Evolutionary conservation across 2,329 filamentous ascomycete genomes (phyloP), one percentile per base, ranked within the genome.

Genomic region (Coniochaeta sp.): DNA sequence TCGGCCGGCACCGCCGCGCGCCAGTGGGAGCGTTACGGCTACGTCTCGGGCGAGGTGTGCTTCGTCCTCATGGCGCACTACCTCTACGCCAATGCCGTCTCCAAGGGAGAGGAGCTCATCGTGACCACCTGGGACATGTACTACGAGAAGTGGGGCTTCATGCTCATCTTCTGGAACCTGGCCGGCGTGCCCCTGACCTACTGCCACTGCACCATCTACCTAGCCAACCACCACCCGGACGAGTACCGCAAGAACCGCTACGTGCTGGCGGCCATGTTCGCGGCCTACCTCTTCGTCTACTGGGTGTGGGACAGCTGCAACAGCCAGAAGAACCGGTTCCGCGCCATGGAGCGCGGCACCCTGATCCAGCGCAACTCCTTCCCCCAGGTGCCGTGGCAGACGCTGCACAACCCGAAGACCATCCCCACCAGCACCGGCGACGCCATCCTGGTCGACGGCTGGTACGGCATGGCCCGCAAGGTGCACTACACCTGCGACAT

Each of bases 101-200:
- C 85, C 65, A 93, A 93, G 77, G 90, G 88, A 47, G 90, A 95
- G 76, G 89, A 93, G 75, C 82, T 89, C 70, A 93, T 93, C 72
- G 81, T 89, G 60, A 88, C 87, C 14, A 91, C 89, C 52, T 93
- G 90, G 87, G 90, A 95, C 71, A 93, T 95, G 86, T 93, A 92
- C 78, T 91, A 89, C 69, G 90, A 93, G 78, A 93, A 93, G 77
- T 90, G 88, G 82, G 90, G 90, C 60, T 93, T 93, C 79, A 92
- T 93, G 89, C 82, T 93, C 63, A 91, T 91, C 72, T 93, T 93
- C 81, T 93, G 90, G 90, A 93, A 93, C 74, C 76, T 93, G 74
- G 89, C 89, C 38, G 90, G 90, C 67, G 90, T 93, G 19, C 90
- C 90, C 2, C 79, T 93, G 61, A 88, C 83, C 61, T 93, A 93